Conservation (phyloP, 2,329 filamentous ascomycete genomes). For the Hypoxylon rubiginosum region DNA sequence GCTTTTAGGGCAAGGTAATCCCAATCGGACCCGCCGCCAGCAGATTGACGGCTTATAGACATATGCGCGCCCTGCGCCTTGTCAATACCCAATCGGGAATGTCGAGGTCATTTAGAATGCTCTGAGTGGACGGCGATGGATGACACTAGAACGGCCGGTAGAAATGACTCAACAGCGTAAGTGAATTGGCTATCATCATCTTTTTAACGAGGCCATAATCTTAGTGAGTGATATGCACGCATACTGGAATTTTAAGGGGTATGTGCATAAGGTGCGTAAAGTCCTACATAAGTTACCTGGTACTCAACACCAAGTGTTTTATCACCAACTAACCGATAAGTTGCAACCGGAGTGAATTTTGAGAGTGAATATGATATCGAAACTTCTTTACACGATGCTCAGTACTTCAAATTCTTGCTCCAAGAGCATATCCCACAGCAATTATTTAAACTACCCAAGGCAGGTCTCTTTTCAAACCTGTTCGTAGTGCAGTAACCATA, state of each 20-base stretch:
- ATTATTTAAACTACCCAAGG: background rate
- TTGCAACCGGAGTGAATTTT: background rate
- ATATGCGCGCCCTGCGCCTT: conserved; percentile 29
- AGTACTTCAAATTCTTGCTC: background rate
- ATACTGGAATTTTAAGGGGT: too few relatives aligned
- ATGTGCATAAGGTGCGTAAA: too few relatives aligned
- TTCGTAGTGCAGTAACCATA: background rate
- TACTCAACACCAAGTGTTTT: background rate
- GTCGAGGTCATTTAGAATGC: background rate
- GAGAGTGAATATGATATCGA: background rate
- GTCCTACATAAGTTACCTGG: background rate
- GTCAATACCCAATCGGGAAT: conserved; percentile 27
- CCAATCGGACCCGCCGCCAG: background rate
- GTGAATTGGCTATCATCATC: background rate
- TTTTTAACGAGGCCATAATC: too few relatives aligned
- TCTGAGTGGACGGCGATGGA: background rate
- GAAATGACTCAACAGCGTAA: conserved; percentile 14
- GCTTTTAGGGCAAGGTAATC: background rate
- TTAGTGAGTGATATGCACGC: too few relatives aligned
- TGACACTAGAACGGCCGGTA: background rate
- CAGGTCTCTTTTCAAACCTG: background rate
- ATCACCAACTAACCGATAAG: background rate
- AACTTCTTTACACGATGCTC: background rate
- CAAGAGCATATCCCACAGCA: background rate
- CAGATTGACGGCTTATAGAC: background rate